phyloP scores from a whole-genome alignment of 2,329 filamentous ascomycete genomes.

The Niveomyces coronatus region DNA sequence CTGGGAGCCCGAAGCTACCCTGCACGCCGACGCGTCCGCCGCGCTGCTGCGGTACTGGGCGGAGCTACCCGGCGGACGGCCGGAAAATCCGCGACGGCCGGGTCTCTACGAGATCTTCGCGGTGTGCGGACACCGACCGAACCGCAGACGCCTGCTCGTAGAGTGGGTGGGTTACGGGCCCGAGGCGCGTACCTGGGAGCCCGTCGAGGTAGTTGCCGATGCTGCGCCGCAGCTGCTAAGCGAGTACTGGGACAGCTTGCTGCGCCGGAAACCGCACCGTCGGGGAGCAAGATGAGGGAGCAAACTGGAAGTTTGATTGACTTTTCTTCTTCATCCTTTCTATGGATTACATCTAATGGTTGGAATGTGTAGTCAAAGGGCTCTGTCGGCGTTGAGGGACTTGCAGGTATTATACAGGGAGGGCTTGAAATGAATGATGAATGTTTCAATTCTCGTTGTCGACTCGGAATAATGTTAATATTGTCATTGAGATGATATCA shows the following conservation, averaged over 20 bases:
- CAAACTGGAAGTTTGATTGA: no score
- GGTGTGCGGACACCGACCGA: slow-evolving; percentile 21
- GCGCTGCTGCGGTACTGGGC: slow-evolving; percentile 25
- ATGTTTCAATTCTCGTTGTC: no score
- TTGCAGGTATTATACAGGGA: no score
- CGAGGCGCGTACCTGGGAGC: slow-evolving; percentile 22
- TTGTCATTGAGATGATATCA: no score
- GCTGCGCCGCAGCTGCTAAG: slow-evolving; percentile 18
- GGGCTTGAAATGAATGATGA: no score
- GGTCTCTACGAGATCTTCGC: slow-evolving; percentile 23
- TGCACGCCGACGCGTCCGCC: slow-evolving; percentile 23
- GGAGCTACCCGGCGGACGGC: slow-evolving; percentile 18
- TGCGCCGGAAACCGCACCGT: slow-evolving; percentile 3
- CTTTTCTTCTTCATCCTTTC: no score
- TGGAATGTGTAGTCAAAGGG: no score
- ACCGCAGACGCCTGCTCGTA: slow-evolving; percentile 20
- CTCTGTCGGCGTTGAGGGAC: no score
- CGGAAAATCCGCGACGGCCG: slow-evolving; percentile 20
- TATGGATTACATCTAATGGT: no score
- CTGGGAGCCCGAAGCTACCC: slow-evolving; percentile 24
- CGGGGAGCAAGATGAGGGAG: background rate
- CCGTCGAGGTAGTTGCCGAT: slow-evolving; percentile 16
- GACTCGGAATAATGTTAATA: no score
- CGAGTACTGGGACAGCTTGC: slow-evolving; percentile 17
- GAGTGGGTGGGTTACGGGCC: slow-evolving; percentile 27